phyloP scores from a whole-genome alignment of 2,329 filamentous ascomycete genomes.

The Juglanconis oblonga region DNA sequence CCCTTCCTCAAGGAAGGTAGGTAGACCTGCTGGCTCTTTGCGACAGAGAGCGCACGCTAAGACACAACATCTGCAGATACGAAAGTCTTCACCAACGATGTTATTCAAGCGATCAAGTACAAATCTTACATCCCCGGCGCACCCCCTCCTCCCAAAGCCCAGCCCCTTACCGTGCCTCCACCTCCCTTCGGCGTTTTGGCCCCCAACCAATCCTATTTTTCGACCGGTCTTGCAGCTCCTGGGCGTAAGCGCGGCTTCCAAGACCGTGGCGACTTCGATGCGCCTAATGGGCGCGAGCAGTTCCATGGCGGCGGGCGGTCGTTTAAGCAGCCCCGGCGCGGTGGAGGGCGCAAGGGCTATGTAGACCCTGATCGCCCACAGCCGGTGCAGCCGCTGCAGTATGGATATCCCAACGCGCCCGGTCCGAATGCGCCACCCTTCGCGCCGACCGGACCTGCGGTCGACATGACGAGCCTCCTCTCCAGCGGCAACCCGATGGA shows the following conservation, averaged over 20 bases:
- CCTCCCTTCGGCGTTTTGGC: not conserved
- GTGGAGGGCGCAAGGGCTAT: conserved; percentile 24
- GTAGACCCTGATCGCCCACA: conserved; percentile 18
- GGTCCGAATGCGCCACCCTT: conserved; percentile 22
- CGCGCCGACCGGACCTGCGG: conserved; percentile 19
- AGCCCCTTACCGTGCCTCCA: conserved; percentile 12
- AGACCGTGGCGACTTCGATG: conserved; percentile 45
- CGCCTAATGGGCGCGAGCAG: conserved; percentile 27
- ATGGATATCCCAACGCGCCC: conserved; percentile 1
- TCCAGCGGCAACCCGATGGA: conserved; percentile 58
- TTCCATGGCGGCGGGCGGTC: conserved; percentile 38
- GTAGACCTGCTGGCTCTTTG: conserved; percentile 2
- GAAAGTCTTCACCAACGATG: conserved; percentile 64
- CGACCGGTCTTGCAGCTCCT: conserved; percentile 27
- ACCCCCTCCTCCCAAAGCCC: conserved; percentile 35
- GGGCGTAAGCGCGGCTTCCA: conserved; percentile 52
- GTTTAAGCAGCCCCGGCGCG: conserved; percentile 60
- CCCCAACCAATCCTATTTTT: not conserved
- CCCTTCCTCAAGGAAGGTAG: conserved; percentile 72
- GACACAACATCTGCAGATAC: conserved; percentile 41
- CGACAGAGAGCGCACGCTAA: not conserved
- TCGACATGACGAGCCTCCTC: conserved; percentile 49
- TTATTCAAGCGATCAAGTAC: conserved; percentile 63
- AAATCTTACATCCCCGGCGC: conserved; percentile 60
- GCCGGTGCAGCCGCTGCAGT: conserved; percentile 24